phyloP scores from a whole-genome alignment of 306 rosid species.

The Trifolium subterraneum region DNA sequence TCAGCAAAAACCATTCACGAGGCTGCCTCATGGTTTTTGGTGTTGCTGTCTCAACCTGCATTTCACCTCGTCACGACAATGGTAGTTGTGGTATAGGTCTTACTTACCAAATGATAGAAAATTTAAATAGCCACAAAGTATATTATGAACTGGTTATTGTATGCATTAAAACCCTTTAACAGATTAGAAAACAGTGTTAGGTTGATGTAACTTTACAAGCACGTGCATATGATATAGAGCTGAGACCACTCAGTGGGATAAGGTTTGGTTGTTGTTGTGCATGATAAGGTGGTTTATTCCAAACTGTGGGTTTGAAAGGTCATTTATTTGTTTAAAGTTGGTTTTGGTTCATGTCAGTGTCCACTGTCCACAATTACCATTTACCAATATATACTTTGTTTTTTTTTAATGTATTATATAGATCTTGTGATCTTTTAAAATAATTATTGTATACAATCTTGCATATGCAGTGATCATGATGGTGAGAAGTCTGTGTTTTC shows the following conservation, averaged over 20 bases:
- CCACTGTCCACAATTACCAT: no score
- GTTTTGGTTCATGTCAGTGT: conserved; percentile 18
- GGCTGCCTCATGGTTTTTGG: no score
- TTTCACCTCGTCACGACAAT: conserved; percentile 19
- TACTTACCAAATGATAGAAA: no score
- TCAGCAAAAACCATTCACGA: no score
- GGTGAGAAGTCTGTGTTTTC: conserved; percentile 71
- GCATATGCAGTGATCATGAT: conserved; percentile 67
- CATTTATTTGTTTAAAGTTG: conserved; percentile 18
- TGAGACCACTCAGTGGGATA: not conserved
- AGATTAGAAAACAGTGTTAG: not conserved
- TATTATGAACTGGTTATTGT: no score
- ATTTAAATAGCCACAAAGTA: no score
- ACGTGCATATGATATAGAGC: not conserved
- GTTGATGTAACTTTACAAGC: conserved; percentile 7
- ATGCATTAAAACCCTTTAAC: not conserved
- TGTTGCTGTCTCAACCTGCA: no score
- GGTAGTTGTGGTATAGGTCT: conserved; percentile 23
- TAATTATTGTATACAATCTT: conserved; percentile 36
- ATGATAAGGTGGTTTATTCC: conserved; percentile 20
- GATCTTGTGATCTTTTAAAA: conserved; percentile 30
- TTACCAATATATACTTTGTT: conserved; percentile 10
- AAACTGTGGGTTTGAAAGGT: conserved; percentile 18
- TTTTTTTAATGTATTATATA: conserved; percentile 3
- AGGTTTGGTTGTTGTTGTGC: not conserved